Evolutionary conservation across 225 moss, liverwort and hornwort genomes (phyloP), one percentile per base, ranked within the genome.

Genomic region (Takakia lepidozioides): DNA sequence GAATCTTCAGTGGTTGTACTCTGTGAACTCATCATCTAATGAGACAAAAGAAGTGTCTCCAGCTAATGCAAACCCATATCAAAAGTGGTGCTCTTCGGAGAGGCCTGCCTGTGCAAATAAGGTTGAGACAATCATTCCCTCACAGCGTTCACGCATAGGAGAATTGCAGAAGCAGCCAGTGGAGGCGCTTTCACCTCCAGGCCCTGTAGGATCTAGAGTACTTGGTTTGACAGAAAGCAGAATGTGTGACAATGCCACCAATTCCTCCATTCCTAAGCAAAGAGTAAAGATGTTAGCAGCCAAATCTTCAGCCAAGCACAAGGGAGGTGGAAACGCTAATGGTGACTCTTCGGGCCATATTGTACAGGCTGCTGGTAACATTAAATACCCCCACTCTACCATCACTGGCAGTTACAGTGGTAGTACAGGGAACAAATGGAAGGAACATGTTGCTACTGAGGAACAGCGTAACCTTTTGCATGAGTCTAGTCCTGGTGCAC

Each of bases 401-500:
- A 30, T 11, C 19, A 34, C 18, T 1, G 11, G 10, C 49, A 11
- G 19, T 20, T 32, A 30, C 10, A 11, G 10, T 10, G 49, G 30
- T 49, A 10, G 2, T 16, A 30, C 49, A 34, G 32, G 49, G n/a
- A n/a, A n/a, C n/a, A n/a, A n/a, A n/a, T n/a, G n/a, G 49, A 49
- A 32, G 20, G 49, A 5, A 18, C 27, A 29, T 8, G 19, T 29
- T 29, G 15, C 29, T 4, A 30, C 28, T 30, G 32, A 49, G 19
- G 14, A 49, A 32, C 29, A 49, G 29, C 5, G 4, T 6, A 20
- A 29, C 19, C 18, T 21, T 29, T 16, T 15, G 13, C 17, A 2
- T 4, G 29, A 49, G 32, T 30, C 49, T 29, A 21, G 28, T 29
- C 19, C 10, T 19, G 49, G 32, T 49, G 49, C 16, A 8, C 3